Conservation (phyloP, 2,329 filamentous ascomycete species). For the Sclerotinia glacialis region DNA sequence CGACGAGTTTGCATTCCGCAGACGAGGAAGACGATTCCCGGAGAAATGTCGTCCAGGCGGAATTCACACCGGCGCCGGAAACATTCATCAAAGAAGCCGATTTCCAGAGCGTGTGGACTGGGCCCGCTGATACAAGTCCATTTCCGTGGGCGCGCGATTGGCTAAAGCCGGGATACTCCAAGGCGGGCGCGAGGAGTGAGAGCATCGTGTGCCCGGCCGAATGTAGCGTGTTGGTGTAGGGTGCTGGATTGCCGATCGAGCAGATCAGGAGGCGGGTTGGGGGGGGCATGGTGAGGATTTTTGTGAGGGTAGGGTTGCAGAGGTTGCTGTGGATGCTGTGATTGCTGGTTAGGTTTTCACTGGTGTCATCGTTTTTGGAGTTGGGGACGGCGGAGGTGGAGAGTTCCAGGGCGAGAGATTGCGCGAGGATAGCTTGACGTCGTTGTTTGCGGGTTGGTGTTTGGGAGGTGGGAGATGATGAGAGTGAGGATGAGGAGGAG, state of each 20-base stretch:
- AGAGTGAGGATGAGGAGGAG: neutral
- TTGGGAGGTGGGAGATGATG: neutral
- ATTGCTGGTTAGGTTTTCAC: neutral
- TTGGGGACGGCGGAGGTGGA: neutral
- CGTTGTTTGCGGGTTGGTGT: neutral
- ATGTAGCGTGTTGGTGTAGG: slow-evolving; percentile 77
- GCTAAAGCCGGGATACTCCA: slow-evolving; percentile 47
- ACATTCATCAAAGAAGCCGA: slow-evolving; percentile 81
- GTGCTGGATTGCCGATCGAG: slow-evolving; percentile 80
- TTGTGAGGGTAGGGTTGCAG: neutral
- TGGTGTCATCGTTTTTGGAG: neutral
- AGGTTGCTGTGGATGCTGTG: neutral
- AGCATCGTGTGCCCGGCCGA: slow-evolving; percentile 82
- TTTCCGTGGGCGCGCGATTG: slow-evolving; percentile 49
- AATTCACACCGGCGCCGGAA: slow-evolving; percentile 67
- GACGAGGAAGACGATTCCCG: slow-evolving; percentile 35
- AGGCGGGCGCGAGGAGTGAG: slow-evolving; percentile 47
- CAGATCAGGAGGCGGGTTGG: slow-evolving; percentile 66
- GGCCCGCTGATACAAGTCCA: slow-evolving; percentile 47
- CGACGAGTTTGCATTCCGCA: slow-evolving; percentile 56
- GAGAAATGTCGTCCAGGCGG: slow-evolving; percentile 61
- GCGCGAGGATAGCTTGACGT: neutral
- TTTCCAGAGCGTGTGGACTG: slow-evolving; percentile 67
- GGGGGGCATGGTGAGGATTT: slow-evolving; percentile 25
- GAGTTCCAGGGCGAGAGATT: neutral